Percentiles rank a stretch among this genome's conserved stretches.
Conservation (phyloP, 2,329 filamentous ascomycete species). For the Ceratocystis lukuohia region DNA sequence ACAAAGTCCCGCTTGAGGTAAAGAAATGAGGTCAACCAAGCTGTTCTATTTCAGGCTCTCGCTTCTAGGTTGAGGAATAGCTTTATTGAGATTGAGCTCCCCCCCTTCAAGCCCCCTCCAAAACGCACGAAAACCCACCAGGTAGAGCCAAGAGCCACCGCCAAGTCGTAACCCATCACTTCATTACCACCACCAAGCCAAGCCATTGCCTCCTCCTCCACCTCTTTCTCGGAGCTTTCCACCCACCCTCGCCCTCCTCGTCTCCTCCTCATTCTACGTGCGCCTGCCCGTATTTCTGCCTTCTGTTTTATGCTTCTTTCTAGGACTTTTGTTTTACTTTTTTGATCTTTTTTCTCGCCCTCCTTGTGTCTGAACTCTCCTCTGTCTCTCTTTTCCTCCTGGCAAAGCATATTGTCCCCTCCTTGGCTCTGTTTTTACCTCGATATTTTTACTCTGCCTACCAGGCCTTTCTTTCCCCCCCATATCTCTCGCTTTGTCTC, state of each 20-base stretch:
- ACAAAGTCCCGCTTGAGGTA: neutral
- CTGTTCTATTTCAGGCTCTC: slow-evolving; percentile 6
- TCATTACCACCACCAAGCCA: too few species aligned
- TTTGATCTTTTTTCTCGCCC: neutral
- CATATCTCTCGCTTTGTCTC: slow-evolving; percentile 10
- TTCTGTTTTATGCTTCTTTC: neutral
- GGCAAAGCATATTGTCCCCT: neutral
- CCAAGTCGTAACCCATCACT: too few species aligned
- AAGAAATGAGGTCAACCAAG: neutral
- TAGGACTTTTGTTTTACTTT: neutral
- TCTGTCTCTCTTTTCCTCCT: neutral
- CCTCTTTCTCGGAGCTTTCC: slow-evolving; percentile 1
- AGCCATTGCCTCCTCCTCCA: neutral
- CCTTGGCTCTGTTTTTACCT: neutral
- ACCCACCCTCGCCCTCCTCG: slow-evolving; percentile 2
- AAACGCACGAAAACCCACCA: neutral
- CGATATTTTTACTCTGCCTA: neutral
- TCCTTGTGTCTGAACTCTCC: neutral
- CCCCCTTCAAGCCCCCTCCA: neutral
- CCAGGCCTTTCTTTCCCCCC: slow-evolving; percentile 17
- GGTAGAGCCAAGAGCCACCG: neutral
- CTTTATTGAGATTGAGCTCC: neutral
- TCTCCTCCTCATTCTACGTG: neutral
- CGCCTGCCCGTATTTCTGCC: neutral
- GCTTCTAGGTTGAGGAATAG: neutral